A percentile compares a stretch with the other conserved stretches of the same genome.
Evolutionary conservation across 163 green algal species (phyloP).

Genomic region (Volvox carteri): DNA sequence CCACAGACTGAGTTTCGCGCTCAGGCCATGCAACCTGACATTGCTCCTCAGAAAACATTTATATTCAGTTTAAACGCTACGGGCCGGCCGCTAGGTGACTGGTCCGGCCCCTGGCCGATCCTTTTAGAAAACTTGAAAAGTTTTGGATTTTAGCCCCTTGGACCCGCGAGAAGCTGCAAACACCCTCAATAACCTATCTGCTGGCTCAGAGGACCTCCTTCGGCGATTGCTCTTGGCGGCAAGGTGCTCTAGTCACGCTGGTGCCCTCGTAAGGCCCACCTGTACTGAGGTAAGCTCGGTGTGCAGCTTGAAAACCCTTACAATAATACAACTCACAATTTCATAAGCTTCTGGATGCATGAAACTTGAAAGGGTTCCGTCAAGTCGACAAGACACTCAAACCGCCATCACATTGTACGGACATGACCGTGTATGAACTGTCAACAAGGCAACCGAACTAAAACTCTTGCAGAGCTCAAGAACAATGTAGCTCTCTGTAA

Average conservation of each 20-base stretch:
- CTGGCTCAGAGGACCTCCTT: not conserved
- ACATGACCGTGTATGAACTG: not conserved
- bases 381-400: not conserved
- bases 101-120: conserved; percentile 29
- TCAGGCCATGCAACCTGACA: not conserved
- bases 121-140: conserved; percentile 44
- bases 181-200: not conserved
- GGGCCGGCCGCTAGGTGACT: conserved; percentile 10
- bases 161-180: not conserved
- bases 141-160: not conserved
- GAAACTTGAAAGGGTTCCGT: not conserved
- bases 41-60: not conserved
- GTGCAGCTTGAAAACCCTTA: not conserved
- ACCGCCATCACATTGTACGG: conserved; percentile 23
- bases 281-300: not conserved
- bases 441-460: not conserved
- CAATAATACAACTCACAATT: not conserved
- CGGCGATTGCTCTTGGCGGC: not conserved
- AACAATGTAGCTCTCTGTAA: not conserved
- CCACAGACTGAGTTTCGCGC: not conserved
- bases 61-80: not conserved
- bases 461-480: no score
- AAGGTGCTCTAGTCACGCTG: not conserved
- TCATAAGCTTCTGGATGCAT: not conserved
- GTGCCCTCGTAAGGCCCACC: not conserved